Percentiles rank a stretch among this genome's conserved stretches.
phyloP scores from a whole-genome alignment of 768 basidiomycete species.

The Leccinum pellstonianum region DNA sequence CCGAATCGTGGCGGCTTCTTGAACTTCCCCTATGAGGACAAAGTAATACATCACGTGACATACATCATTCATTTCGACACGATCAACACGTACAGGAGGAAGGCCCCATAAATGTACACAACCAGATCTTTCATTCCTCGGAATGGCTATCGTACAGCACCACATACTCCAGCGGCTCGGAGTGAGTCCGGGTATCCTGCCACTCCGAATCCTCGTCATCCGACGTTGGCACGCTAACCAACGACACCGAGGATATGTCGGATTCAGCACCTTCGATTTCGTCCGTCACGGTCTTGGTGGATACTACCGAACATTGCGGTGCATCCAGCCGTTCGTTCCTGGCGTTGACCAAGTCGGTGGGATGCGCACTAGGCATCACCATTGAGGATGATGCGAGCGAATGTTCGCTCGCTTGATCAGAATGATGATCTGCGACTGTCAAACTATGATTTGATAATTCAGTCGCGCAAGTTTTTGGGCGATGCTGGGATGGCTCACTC shows the following conservation, averaged over 20 bases:
- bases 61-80: background rate
- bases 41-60: constrained; percentile 12
- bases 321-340: constrained; percentile 7
- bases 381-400: constrained; percentile 67
- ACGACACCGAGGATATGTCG: constrained; percentile 50
- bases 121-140: constrained; percentile 37
- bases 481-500: constrained; percentile 54
- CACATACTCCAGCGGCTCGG: constrained; percentile 58
- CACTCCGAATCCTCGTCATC: constrained; percentile 54
- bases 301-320: constrained; percentile 16
- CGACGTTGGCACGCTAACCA: constrained; percentile 61
- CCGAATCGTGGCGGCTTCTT: background rate
- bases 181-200: constrained; percentile 53
- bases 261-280: constrained; percentile 34
- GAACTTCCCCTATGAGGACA: constrained; percentile 10
- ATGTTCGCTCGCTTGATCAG: constrained; percentile 38
- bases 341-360: constrained; percentile 12
- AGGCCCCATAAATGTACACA: constrained; percentile 6
- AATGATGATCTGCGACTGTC: constrained; percentile 56
- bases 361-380: constrained; percentile 53
- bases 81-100: background rate
- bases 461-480: background rate
- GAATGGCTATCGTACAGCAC: constrained; percentile 68
- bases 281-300: constrained; percentile 40
- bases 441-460: constrained; percentile 43